Percentiles rank a stretch among this genome's conserved stretches.
phyloP scores from a whole-genome alignment of 2,329 filamentous ascomycete species.

The Fusarium nelsonii region DNA sequence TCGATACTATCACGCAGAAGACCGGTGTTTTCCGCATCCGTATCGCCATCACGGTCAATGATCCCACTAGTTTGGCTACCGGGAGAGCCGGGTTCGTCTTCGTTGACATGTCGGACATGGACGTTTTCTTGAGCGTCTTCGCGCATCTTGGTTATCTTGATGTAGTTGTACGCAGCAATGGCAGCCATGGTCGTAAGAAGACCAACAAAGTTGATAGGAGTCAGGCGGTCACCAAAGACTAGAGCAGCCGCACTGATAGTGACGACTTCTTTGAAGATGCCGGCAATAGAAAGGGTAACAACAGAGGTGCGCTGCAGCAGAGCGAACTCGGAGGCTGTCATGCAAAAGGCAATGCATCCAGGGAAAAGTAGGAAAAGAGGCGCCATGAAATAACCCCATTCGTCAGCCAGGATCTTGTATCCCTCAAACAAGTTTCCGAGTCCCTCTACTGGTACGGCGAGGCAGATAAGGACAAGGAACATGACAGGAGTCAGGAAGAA shows the following conservation, averaged over 20 bases:
- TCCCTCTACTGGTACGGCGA: constrained; percentile 90
- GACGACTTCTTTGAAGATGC: constrained; percentile 98
- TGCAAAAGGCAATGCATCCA: constrained; percentile 90
- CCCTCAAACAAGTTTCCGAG: constrained; percentile 75
- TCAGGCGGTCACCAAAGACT: constrained; percentile 90
- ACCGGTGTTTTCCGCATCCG: constrained; percentile 60
- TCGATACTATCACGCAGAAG: constrained; percentile 59
- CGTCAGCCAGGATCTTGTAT: constrained; percentile 70
- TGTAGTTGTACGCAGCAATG: constrained; percentile 91
- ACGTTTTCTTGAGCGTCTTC: constrained; percentile 73
- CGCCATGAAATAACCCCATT: constrained; percentile 76
- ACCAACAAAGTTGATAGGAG: constrained; percentile 86
- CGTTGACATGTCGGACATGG: constrained; percentile 57
- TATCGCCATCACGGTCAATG: constrained; percentile 57
- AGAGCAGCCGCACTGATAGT: constrained; percentile 91
- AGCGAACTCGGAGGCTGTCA: constrained; percentile 97
- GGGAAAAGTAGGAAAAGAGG: constrained; percentile 87
- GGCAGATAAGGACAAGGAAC: constrained; percentile 83
- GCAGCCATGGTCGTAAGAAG: constrained; percentile 88
- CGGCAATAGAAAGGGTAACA: constrained; percentile 94
- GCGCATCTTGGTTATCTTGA: constrained; percentile 93
- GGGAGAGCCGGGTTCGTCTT: constrained; percentile 48
- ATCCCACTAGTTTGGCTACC: constrained; percentile 57
- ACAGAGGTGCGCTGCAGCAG: constrained; percentile 94
- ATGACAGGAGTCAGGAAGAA: constrained; percentile 98